Conservation (phyloP, 2,329 filamentous ascomycete genomes). For the Monilinia polystroma region DNA sequence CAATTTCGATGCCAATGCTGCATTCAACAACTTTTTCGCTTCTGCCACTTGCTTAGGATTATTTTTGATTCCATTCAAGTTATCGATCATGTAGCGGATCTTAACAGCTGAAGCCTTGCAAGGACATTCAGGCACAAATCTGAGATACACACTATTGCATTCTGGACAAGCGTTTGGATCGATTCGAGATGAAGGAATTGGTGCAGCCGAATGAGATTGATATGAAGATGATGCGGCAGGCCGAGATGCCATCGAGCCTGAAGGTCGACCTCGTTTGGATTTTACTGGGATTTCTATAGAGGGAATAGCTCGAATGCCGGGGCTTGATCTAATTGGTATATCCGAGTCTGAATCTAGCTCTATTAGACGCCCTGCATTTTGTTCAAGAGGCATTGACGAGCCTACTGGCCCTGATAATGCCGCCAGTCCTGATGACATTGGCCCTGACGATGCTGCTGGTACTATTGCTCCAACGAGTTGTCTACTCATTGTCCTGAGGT, state of each 20-base stretch:
- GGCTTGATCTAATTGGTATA: neutral
- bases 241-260: neutral
- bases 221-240: neutral
- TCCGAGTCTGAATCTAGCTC: neutral
- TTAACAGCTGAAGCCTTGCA: neutral
- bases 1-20: conserved; percentile 7
- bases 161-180: neutral
- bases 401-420: neutral
- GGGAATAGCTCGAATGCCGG: neutral
- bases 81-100: conserved; percentile 16
- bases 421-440: too few species aligned
- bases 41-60: neutral
- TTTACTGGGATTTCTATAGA: conserved; percentile 10
- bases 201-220: neutral
- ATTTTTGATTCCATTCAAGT: conserved; percentile 9
- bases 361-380: neutral
- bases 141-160: neutral
- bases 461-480: neutral
- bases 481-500: neutral
- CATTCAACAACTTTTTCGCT: neutral
- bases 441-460: too few species aligned
- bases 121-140: conserved; percentile 4
- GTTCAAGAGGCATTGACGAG: neutral
- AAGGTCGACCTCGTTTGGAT: conserved; percentile 12
- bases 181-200: too few species aligned